Conservation (phyloP, 1,284 basidiomycete species). For the Moesziomyces antarcticus region DNA sequence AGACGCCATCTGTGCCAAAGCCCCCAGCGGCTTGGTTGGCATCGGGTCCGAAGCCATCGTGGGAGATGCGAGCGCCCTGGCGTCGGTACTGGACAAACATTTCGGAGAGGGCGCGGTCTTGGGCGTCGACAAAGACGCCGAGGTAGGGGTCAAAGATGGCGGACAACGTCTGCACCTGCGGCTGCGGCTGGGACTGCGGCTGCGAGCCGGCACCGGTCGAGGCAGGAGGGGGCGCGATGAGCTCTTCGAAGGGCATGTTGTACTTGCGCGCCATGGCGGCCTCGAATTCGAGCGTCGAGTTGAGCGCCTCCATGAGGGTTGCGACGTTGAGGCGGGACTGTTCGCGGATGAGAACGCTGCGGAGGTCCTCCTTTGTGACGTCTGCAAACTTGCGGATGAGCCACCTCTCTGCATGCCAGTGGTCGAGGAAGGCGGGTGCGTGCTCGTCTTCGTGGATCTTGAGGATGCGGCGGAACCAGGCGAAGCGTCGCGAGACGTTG, state of each 20-base stretch:
- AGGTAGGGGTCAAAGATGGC: slow-evolving; percentile 91
- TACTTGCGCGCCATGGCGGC: slow-evolving; percentile 52
- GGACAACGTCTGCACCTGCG: slow-evolving; percentile 70
- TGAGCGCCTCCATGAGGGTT: slow-evolving; percentile 59
- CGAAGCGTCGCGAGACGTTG: slow-evolving; percentile 90
- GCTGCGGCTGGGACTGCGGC: slow-evolving; percentile 4
- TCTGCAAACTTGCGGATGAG: slow-evolving; percentile 59
- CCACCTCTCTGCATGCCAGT: slow-evolving; percentile 60
- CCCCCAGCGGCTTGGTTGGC: slow-evolving; percentile 19
- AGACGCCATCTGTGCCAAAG: slow-evolving; percentile 69
- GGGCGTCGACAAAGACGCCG: slow-evolving; percentile 91
- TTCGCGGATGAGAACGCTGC: slow-evolving; percentile 61
- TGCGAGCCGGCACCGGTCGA: background rate
- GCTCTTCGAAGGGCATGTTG: slow-evolving; percentile 43
- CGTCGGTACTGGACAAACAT: slow-evolving; percentile 51
- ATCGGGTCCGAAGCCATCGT: slow-evolving; percentile 12
- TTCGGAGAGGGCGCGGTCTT: slow-evolving; percentile 76
- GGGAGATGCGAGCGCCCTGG: slow-evolving; percentile 34
- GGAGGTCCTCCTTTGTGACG: slow-evolving; percentile 63
- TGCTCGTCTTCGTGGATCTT: slow-evolving; percentile 88
- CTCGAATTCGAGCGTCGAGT: slow-evolving; percentile 65
- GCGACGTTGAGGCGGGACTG: slow-evolving; percentile 58
- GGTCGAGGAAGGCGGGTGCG: slow-evolving; percentile 52
- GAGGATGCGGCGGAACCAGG: slow-evolving; percentile 94
- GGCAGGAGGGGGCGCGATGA: slow-evolving; percentile 22